Base-by-base conservation (phyloP, 441 rosid species). In the Sinapis alba region DNA sequence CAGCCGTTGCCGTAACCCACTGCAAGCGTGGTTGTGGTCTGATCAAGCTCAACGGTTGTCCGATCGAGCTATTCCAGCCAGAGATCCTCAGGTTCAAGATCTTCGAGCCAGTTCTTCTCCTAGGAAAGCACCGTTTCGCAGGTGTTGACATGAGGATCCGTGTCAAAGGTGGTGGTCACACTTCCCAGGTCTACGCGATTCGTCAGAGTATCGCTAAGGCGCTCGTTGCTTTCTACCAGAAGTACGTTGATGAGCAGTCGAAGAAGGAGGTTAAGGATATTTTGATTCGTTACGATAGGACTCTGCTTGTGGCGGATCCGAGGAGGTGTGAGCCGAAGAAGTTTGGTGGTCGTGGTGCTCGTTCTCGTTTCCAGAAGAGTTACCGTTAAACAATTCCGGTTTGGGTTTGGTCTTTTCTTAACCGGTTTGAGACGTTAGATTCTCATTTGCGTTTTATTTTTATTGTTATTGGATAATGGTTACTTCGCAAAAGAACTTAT, bases 331-430 rank as follows among this genome's bases (percentile, higher is more conserved):
- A 91, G 90, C 90, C 97, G 1, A 91, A 91, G 91, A 89, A 91
- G 87, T 91, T 89, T 9, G 94, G 94, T 71, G 97, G 95, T 28
- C 89, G 89, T 38, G 95, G 97, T 64, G 97, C 97, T 24, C 89
- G 97, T 68, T 82, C 97, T 41, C 89, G 97, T 82, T 91, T 89
- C 92, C 97, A 89, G 86, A 91, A 91, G 85, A 82, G 87, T 83
- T 91, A 91, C 83, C 97, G 97, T 89, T 91, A 82, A 88, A n/a
- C n/a, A n/a, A n/a, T n/a, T n/a, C n/a, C n/a, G n/a, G n/a, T n/a
- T n/a, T n/a, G n/a, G n/a, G n/a, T n/a, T n/a, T n/a, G n/a, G n/a
- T n/a, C n/a, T n/a, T n/a, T n/a, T n/a, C n/a, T n/a, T n/a, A n/a
- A n/a, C n/a, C n/a, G n/a, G n/a, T n/a, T n/a, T n/a, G n/a, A n/a